Conservation (phyloP, 352 stramenopile species). For the Phytopythium mirpurense region DNA sequence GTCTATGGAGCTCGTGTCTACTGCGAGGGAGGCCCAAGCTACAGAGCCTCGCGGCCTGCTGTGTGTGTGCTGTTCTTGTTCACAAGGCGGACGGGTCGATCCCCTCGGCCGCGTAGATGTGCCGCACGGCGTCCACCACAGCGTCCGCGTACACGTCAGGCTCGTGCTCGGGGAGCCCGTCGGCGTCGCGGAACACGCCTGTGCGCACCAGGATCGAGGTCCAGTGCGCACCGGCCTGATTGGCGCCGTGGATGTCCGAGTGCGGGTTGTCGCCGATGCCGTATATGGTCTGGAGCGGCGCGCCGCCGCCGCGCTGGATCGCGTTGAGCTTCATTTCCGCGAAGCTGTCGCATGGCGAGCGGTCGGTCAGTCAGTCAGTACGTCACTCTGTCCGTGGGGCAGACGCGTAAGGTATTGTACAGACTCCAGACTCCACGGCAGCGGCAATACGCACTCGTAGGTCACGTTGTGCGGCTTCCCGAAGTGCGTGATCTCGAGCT, state of each 20-base stretch:
- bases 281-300: conserved; percentile 65
- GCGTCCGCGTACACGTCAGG: conserved; percentile 56
- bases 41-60: too few species aligned
- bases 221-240: conserved; percentile 79
- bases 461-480: conserved; percentile 83
- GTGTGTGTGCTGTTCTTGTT: too few species aligned
- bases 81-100: conserved; percentile 37
- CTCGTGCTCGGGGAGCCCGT: conserved; percentile 50
- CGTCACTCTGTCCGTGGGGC: too few species aligned
- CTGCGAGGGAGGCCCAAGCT: too few species aligned
- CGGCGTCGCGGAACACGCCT: conserved; percentile 68
- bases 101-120: conserved; percentile 64
- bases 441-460: conserved; percentile 78
- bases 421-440: too few species aligned
- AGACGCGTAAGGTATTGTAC: not conserved
- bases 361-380: too few species aligned
- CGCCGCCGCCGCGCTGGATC: conserved; percentile 28
- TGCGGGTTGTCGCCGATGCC: conserved; percentile 88
- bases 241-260: conserved; percentile 84
- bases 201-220: conserved; percentile 84
- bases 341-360: conserved; percentile 28
- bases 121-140: conserved; percentile 71
- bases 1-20: not conserved
- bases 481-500: conserved; percentile 71
- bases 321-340: conserved; percentile 62